Evolutionary conservation across 345 rosid genomes (phyloP), one percentile per base, ranked within the genome.

Genomic region (Dovyalis caffra): DNA sequence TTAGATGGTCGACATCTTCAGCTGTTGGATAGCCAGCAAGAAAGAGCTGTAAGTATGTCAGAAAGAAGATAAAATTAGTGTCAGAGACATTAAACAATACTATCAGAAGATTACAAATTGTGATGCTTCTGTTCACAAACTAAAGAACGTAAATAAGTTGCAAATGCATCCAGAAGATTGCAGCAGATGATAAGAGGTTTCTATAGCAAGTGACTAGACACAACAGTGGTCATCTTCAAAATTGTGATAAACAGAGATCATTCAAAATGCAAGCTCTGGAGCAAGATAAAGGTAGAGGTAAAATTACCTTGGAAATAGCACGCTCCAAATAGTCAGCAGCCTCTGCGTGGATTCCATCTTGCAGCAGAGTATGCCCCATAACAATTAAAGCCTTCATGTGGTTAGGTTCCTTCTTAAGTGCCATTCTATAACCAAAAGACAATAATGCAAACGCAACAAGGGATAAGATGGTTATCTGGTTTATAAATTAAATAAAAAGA

Each of bases 401-500:
- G 47, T 86, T 90, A 73, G 94, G 95, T 74, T 95, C 98, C 74
- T 90, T 95, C 34, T 82, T 81, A 63, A 95, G 85, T 47, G 97
- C 95, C 75, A 88, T 74, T 78, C 97, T 95, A 87, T 67, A 69
- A 45, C 28, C 23, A 82, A 37, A 76, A 56, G 45, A 69, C 23
- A 74, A 33, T 31, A 64, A 21, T 28, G 45, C 23, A 70, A n/a
- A 51, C 64, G 21, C 25, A 43, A 65, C 31, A 51, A 64, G 15
- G 38, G 32, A 61, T n/a, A 35, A 69, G 35, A 0, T 14, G 35
- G 26, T 32, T 16, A n/a, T 38, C 64, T 8, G 64, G 64, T 28
- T 61, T 38, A 28, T 61, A 21, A 35, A 10, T 28, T 20, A 9
- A 64, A 16, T 21, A 4, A 37, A 66, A 35, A 4, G 40, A 29